Percentiles rank a stretch among this genome's conserved stretches.
phyloP scores from a whole-genome alignment of 2,329 filamentous ascomycete species.

The Calonectria honghensis region DNA sequence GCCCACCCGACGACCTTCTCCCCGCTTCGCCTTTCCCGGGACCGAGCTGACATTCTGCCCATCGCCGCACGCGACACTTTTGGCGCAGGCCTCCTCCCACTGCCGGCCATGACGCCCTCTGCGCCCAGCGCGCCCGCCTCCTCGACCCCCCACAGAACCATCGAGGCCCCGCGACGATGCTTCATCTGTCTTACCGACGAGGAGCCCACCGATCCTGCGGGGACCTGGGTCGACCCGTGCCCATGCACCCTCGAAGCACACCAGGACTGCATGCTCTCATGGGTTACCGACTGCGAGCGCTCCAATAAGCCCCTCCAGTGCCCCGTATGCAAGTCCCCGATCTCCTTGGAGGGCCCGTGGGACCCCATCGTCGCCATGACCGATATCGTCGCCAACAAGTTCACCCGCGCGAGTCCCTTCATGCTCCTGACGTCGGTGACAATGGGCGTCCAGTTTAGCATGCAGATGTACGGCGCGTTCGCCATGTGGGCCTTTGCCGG shows the following conservation, averaged over 20 bases:
- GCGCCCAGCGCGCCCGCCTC: constrained; percentile 14
- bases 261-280: constrained; percentile 91
- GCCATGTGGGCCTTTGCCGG: constrained; percentile 73
- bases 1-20: constrained; percentile 17
- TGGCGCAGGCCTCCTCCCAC: constrained; percentile 7
- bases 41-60: constrained; percentile 13
- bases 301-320: constrained; percentile 82
- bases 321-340: constrained; percentile 91
- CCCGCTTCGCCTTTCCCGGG: constrained; percentile 6
- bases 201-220: constrained; percentile 67
- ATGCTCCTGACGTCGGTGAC: constrained; percentile 78
- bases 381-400: constrained; percentile 73
- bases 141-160: constrained; percentile 28
- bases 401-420: constrained; percentile 75
- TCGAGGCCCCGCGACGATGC: constrained; percentile 67
- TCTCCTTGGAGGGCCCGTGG: constrained; percentile 83
- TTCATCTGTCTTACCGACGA: constrained; percentile 79
- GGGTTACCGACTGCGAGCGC: constrained; percentile 92
- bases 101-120: constrained; percentile 13
- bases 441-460: constrained; percentile 69
- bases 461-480: constrained; percentile 72
- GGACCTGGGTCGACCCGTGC: constrained; percentile 89
- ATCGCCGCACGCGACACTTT: constrained; percentile 32
- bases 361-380: constrained; percentile 83
- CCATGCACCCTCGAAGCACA: constrained; percentile 93